These are phyloP conservation scores for Kockiozyma suomiensis DNA, from an alignment of 805 yeast species.

Conservation along the genomic window DNA sequence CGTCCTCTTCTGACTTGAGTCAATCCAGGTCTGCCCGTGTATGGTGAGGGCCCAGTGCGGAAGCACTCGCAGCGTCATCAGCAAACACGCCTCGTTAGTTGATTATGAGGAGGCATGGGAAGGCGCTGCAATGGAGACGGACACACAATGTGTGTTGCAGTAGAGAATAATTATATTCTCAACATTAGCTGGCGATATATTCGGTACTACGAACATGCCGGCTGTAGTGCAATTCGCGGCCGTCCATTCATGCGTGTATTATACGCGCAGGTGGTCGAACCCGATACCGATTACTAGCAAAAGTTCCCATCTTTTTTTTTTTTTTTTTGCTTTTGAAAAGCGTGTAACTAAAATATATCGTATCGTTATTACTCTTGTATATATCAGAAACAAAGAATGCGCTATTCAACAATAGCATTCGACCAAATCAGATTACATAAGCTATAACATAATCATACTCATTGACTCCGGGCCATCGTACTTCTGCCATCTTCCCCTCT, in stretches of 20 bases:
- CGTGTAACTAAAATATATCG: no score
- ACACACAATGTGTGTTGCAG: neutral
- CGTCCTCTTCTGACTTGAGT: no score
- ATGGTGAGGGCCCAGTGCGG: slow-evolving; percentile 34
- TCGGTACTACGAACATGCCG: no score
- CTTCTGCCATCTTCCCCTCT: slow-evolving; percentile 2
- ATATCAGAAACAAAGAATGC: neutral
- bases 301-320: slow-evolving; percentile 22
- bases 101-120: neutral
- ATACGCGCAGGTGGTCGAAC: slow-evolving; percentile 24
- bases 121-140: neutral
- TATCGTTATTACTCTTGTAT: neutral
- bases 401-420: neutral
- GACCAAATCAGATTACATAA: no score
- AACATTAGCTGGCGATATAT: no score
- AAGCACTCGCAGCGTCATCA: slow-evolving; percentile 31
- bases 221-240: slow-evolving; percentile 36
- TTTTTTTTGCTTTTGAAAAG: no score
- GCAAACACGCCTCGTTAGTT: slow-evolving; percentile 11
- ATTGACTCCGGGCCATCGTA: neutral
- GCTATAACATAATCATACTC: neutral
- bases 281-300: slow-evolving; percentile 34
- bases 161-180: neutral
- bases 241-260: slow-evolving; percentile 12
- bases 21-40: slow-evolving; percentile 30